Evolutionary conservation across 441 rosid genomes (phyloP).

Genomic region (Erodium chrysanthum): DNA sequence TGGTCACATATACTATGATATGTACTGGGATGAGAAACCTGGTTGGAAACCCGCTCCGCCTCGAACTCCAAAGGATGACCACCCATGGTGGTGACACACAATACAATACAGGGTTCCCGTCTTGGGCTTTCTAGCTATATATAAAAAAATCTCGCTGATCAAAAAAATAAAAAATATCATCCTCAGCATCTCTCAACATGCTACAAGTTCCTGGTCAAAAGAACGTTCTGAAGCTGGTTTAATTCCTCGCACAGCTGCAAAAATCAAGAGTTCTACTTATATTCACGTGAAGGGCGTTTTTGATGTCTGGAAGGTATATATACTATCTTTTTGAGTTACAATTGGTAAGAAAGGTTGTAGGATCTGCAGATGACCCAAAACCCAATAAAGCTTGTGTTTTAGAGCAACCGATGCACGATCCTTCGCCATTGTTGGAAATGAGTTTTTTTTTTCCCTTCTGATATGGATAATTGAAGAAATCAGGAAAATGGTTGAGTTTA

Average conservation of each 20-base stretch:
- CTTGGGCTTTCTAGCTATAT: too few species aligned
- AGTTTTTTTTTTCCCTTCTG: too few species aligned
- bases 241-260: neutral
- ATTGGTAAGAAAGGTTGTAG: neutral
- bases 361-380: neutral
- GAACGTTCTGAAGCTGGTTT: neutral
- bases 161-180: too few species aligned
- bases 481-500: too few species aligned
- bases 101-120: too few species aligned
- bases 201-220: neutral
- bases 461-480: too few species aligned
- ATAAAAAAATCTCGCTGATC: too few species aligned
- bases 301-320: too few species aligned
- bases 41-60: slow-evolving; percentile 87
- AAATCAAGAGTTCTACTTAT: slow-evolving; percentile 17
- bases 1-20: slow-evolving; percentile 86
- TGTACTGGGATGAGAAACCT: slow-evolving; percentile 97
- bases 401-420: too few species aligned
- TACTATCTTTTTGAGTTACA: neutral
- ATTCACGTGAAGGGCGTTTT: too few species aligned
- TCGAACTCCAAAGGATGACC: slow-evolving; percentile 62
- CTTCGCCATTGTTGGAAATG: too few species aligned
- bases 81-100: slow-evolving; percentile 54
- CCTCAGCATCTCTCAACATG: neutral
- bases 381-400: too few species aligned